A percentile compares a stretch with the other conserved stretches of the same genome.
phyloP scores from a whole-genome alignment of 106 monocot genomes.

The Allium fistulosum region DNA sequence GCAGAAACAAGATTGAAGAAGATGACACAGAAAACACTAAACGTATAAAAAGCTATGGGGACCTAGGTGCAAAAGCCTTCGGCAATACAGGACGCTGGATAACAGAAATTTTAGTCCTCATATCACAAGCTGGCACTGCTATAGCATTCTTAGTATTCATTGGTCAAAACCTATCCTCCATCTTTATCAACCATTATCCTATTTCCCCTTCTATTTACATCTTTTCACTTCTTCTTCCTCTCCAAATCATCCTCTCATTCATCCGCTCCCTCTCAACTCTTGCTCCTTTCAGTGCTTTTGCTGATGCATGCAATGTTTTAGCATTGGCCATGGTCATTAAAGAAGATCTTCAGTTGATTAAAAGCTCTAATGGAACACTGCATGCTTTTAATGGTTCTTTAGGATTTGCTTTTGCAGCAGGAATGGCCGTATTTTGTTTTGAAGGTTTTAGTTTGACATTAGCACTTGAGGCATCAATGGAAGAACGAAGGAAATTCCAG shows the following conservation, averaged over 20 bases:
- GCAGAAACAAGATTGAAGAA: conserved; percentile 64
- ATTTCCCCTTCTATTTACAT: conserved; percentile 46
- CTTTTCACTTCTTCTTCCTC: conserved; percentile 59
- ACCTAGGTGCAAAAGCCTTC: conserved; percentile 64
- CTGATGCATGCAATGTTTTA: conserved; percentile 74
- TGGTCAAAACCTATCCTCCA: conserved; percentile 76
- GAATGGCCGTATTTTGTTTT: conserved; percentile 83
- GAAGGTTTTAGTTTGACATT: conserved; percentile 91
- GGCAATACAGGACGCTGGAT: conserved; percentile 50
- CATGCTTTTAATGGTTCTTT: conserved; percentile 54
- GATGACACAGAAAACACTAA: conserved; percentile 12
- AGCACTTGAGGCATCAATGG: conserved; percentile 83
- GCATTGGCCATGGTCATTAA: conserved; percentile 90
- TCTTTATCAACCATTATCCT: conserved; percentile 17
- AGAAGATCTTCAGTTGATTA: conserved; percentile 57
- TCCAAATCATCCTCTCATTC: conserved; percentile 63
- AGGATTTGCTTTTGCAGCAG: conserved; percentile 63
- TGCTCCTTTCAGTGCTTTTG: conserved; percentile 79
- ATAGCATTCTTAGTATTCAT: conserved; percentile 84
- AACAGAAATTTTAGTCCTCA: conserved; percentile 72
- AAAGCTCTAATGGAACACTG: not conserved
- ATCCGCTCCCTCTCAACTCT: conserved; percentile 68
- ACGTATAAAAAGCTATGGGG: conserved; percentile 53
- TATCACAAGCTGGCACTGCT: conserved; percentile 73
- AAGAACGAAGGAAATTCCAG: conserved; percentile 39